Percentiles rank a stretch among this genome's conserved stretches.
Conservation (phyloP, 2,329 filamentous ascomycete genomes). For the Penicillium aurantiogriseum region DNA sequence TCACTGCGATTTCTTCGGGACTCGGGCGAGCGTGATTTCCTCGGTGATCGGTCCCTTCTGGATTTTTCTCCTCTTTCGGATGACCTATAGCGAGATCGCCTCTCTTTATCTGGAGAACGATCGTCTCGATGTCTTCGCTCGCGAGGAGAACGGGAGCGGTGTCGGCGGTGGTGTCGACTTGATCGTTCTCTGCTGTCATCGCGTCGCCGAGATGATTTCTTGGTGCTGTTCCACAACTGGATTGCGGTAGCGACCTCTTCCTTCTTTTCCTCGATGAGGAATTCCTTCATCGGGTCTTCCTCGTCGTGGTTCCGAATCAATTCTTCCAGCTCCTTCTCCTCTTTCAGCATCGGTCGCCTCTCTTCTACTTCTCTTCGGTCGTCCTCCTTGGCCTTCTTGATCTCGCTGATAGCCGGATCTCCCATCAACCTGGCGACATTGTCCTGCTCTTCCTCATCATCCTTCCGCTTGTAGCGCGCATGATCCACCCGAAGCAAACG, state of each 20-base stretch:
- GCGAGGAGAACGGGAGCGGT: conserved; percentile 39
- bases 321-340: conserved; percentile 75
- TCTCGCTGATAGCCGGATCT: conserved; percentile 39
- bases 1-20: conserved; percentile 25
- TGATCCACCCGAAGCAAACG: conserved; percentile 85
- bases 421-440: conserved; percentile 51
- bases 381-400: conserved; percentile 36
- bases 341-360: conserved; percentile 66
- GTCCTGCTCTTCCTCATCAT: conserved; percentile 60
- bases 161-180: conserved; percentile 45
- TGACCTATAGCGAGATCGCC: conserved; percentile 25
- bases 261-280: conserved; percentile 84
- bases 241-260: conserved; percentile 76
- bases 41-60: conserved; percentile 28
- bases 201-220: conserved; percentile 41
- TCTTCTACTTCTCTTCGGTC: conserved; percentile 46
- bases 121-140: conserved; percentile 33
- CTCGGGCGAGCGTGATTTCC: conserved; percentile 32
- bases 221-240: conserved; percentile 53
- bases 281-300: conserved; percentile 96
- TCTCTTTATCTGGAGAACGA: conserved; percentile 28
- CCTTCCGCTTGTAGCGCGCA: conserved; percentile 82
- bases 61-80: conserved; percentile 29
- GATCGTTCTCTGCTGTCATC: conserved; percentile 40
- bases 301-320: conserved; percentile 82